These are phyloP conservation scores for Prunus davidiana DNA, from an alignment of 306 rosid genomes.

Conservation along the genomic window DNA sequence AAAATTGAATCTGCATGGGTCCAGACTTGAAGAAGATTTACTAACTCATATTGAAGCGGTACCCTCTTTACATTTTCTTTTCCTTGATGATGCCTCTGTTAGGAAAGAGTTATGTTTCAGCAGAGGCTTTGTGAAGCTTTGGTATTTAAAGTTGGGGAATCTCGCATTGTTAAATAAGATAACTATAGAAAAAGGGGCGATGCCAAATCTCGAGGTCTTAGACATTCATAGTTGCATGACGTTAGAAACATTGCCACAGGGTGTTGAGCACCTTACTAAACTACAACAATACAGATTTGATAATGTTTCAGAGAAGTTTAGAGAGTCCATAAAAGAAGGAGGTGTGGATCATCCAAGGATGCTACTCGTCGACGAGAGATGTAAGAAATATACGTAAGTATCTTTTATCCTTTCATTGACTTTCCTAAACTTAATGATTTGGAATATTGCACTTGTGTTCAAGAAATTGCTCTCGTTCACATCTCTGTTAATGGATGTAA, in stretches of 20 bases:
- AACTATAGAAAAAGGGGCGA: too few relatives aligned
- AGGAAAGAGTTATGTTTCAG: neutral
- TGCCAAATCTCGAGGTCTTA: neutral
- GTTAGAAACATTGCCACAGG: neutral
- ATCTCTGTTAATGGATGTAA: too few relatives aligned
- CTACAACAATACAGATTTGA: neutral
- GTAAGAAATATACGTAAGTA: too few relatives aligned
- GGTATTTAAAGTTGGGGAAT: neutral
- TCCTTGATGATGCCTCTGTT: neutral
- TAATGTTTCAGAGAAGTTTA: neutral
- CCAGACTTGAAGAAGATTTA: neutral
- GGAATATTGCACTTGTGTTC: too few relatives aligned
- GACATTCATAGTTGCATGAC: neutral
- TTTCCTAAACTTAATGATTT: too few relatives aligned
- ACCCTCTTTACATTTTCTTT: neutral
- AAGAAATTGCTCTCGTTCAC: too few relatives aligned
- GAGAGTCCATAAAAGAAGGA: too few relatives aligned
- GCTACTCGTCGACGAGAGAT: too few relatives aligned
- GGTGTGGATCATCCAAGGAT: too few relatives aligned
- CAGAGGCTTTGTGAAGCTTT: conserved; percentile 7
- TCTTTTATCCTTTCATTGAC: too few relatives aligned
- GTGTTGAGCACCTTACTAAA: conserved; percentile 6
- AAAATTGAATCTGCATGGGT: neutral
- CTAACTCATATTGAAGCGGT: neutral
- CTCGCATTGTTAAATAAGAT: too few relatives aligned